Conservation (phyloP, 345 rosid genomes). For the Eucalyptus marginata region DNA sequence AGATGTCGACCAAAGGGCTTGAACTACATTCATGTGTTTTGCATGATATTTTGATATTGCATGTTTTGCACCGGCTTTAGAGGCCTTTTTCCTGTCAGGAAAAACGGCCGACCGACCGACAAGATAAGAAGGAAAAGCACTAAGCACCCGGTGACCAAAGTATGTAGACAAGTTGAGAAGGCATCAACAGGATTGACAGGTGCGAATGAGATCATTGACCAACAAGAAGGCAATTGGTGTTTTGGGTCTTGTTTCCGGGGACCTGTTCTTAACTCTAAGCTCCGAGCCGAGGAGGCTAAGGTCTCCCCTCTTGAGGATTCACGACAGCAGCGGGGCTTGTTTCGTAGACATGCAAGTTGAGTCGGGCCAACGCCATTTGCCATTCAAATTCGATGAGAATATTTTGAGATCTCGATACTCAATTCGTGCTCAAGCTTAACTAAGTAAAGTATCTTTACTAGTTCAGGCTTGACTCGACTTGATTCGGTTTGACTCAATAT, state of each 20-base stretch:
- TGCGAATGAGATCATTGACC: too few relatives aligned
- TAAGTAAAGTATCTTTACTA: not conserved
- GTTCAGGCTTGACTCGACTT: not conserved
- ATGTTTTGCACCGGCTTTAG: not conserved
- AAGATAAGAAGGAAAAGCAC: not conserved
- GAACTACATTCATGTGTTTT: not conserved
- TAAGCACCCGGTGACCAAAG: not conserved
- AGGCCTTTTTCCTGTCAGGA: not conserved
- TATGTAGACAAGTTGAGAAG: not conserved
- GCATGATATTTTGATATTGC: not conserved
- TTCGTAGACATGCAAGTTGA: not conserved
- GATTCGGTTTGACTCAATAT: not conserved
- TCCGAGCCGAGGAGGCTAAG: not conserved
- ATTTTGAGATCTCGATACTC: not conserved
- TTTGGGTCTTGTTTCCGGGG: not conserved
- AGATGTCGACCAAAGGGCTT: not conserved
- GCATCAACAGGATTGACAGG: not conserved
- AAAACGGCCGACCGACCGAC: not conserved
- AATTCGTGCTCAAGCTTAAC: not conserved
- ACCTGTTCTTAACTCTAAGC: not conserved
- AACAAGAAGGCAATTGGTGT: not conserved
- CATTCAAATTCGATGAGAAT: not conserved
- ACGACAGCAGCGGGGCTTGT: not conserved
- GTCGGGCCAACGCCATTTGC: not conserved
- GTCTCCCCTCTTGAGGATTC: not conserved